Conservation (phyloP, 2,329 filamentous ascomycete species). For the Fusarium sp. region DNA sequence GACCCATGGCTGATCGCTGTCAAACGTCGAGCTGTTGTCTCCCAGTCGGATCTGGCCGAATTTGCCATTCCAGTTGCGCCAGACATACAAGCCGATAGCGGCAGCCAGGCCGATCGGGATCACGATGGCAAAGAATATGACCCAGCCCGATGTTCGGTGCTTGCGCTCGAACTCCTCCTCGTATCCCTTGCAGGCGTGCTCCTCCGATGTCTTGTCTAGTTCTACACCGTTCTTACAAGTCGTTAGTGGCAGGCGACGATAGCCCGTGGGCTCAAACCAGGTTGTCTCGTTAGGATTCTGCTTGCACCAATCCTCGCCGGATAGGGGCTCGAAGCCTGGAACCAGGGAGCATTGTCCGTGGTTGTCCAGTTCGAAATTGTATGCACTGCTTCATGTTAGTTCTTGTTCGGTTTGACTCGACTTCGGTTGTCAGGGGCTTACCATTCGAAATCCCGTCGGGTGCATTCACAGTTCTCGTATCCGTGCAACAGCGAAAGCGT, state of each 20-base stretch:
- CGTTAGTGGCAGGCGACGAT: slow-evolving; percentile 88
- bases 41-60: slow-evolving; percentile 94
- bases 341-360: slow-evolving; percentile 85
- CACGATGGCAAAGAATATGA: slow-evolving; percentile 86
- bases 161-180: slow-evolving; percentile 83
- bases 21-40: slow-evolving; percentile 69
- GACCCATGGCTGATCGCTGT: slow-evolving; percentile 81
- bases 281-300: slow-evolving; percentile 76
- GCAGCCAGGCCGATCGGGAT: slow-evolving; percentile 79
- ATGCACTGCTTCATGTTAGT: slow-evolving; percentile 73
- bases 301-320: slow-evolving; percentile 63
- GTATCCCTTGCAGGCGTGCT: slow-evolving; percentile 76
- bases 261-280: slow-evolving; percentile 88
- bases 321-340: slow-evolving; percentile 73
- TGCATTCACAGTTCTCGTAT: slow-evolving; percentile 85
- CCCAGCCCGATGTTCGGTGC: slow-evolving; percentile 77
- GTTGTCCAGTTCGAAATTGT: slow-evolving; percentile 86
- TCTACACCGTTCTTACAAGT: slow-evolving; percentile 84
- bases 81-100: slow-evolving; percentile 85
- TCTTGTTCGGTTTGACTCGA: neutral
- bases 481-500: slow-evolving; percentile 78
- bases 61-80: slow-evolving; percentile 85
- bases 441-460: slow-evolving; percentile 92
- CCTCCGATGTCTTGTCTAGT: slow-evolving; percentile 73
- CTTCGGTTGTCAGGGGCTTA: slow-evolving; percentile 57